Percentiles rank a stretch among this genome's conserved stretches.
Conservation (phyloP, 768 basidiomycete species). For the Leucogyrophana mollusca region DNA sequence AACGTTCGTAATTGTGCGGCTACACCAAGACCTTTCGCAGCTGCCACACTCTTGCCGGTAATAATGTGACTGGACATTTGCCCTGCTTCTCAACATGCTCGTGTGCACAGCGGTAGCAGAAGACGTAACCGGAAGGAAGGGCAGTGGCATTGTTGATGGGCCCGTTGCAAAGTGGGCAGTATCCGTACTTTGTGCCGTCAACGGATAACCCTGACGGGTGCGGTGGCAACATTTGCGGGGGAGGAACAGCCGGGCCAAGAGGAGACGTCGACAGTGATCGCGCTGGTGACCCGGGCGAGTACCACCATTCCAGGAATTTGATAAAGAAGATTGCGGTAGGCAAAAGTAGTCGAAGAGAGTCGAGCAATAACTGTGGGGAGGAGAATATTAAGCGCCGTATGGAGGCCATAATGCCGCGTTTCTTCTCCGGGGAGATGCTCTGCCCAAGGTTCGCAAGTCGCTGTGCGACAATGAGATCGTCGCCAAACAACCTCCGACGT, state of each 20-base stretch:
- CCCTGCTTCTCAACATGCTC: slow-evolving; percentile 76
- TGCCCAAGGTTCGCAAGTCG: slow-evolving; percentile 18
- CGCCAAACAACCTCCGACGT: neutral
- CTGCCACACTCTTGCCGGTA: slow-evolving; percentile 75
- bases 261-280: slow-evolving; percentile 62
- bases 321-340: slow-evolving; percentile 92
- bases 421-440: slow-evolving; percentile 19
- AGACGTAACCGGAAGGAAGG: slow-evolving; percentile 90
- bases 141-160: slow-evolving; percentile 84
- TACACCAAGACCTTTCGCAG: slow-evolving; percentile 83
- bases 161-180: slow-evolving; percentile 78
- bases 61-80: slow-evolving; percentile 84
- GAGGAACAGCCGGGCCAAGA: slow-evolving; percentile 70
- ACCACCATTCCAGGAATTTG: slow-evolving; percentile 99
- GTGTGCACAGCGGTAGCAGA: slow-evolving; percentile 90
- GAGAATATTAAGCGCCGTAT: slow-evolving; percentile 46
- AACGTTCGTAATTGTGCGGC: slow-evolving; percentile 11
- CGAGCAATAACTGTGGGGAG: slow-evolving; percentile 65
- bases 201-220: slow-evolving; percentile 73
- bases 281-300: slow-evolving; percentile 88
- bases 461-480: slow-evolving; percentile 1
- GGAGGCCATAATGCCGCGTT: slow-evolving; percentile 38
- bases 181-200: slow-evolving; percentile 66
- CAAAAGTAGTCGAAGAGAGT: slow-evolving; percentile 75
- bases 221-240: slow-evolving; percentile 72